Evolutionary conservation across 2,329 filamentous ascomycete genomes (phyloP).

Genomic region (Orbilia brochopaga): DNA sequence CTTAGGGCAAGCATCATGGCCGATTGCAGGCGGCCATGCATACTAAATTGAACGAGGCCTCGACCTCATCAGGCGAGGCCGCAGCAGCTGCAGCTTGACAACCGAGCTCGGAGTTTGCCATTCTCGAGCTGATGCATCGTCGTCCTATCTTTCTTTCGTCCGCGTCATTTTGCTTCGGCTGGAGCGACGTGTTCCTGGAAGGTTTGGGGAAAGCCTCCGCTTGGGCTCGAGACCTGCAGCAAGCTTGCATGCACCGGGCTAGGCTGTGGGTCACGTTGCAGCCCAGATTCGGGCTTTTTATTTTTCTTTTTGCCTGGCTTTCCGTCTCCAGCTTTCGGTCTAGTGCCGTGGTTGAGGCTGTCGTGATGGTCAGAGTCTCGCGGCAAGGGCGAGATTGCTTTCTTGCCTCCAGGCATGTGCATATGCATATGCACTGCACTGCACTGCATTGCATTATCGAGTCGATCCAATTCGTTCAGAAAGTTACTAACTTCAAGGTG

Average conservation of each 20-base stretch:
- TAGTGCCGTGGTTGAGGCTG: slow-evolving; percentile 2
- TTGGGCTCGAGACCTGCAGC: slow-evolving; percentile 1
- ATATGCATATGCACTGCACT: slow-evolving; percentile 19
- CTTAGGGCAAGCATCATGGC: background rate
- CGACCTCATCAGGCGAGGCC: background rate
- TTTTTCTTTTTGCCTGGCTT: slow-evolving; percentile 4
- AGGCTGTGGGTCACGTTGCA: slow-evolving; percentile 13
- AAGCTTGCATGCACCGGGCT: slow-evolving; percentile 9
- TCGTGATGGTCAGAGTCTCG: background rate
- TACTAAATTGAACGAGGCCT: background rate
- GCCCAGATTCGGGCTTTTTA: slow-evolving; percentile 11
- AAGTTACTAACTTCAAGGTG: slow-evolving; percentile 12
- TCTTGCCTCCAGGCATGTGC: slow-evolving; percentile 20
- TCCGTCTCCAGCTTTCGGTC: too few species aligned
- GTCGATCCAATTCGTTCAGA: slow-evolving; percentile 11
- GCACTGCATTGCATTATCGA: slow-evolving; percentile 1
- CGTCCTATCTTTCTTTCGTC: slow-evolving; percentile 14
- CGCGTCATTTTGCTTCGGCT: slow-evolving; percentile 18
- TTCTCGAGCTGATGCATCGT: slow-evolving; percentile 1
- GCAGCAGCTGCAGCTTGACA: background rate
- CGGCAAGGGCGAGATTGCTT: slow-evolving; percentile 32
- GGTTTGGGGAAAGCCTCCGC: slow-evolving; percentile 17
- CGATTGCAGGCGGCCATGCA: slow-evolving; percentile 5
- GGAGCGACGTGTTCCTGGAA: slow-evolving; percentile 15
- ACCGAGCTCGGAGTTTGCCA: slow-evolving; percentile 2